A percentile compares a stretch with the other conserved stretches of the same genome.
Evolutionary conservation across 1,284 basidiomycete species (phyloP).

Genomic region (Anthracocystis panici-leucophaei): DNA sequence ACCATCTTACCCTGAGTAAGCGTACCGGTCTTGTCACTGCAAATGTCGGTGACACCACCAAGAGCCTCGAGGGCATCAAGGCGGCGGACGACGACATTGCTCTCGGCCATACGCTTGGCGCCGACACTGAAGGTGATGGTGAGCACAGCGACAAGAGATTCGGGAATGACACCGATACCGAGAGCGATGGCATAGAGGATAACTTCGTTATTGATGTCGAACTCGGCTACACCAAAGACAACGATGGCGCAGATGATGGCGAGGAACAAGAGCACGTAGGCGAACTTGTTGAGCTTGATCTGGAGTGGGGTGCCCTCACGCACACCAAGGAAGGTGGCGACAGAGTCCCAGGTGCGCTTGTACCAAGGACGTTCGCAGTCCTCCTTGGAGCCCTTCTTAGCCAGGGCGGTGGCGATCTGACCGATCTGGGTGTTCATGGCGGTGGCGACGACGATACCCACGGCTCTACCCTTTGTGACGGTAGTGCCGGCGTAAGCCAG

Average conservation of each 20-base stretch:
- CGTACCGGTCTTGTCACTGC: conserved; percentile 66
- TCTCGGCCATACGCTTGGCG: conserved; percentile 64
- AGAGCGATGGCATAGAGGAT: conserved; percentile 71
- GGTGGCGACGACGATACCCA: conserved; percentile 60
- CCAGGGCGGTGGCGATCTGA: conserved; percentile 61
- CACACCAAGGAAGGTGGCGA: conserved; percentile 70
- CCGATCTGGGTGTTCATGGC: conserved; percentile 62
- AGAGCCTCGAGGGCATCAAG: conserved; percentile 65
- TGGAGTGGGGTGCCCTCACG: conserved; percentile 75
- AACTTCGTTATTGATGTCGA: conserved; percentile 70
- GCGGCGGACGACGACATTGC: conserved; percentile 62
- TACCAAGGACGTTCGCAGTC: conserved; percentile 33
- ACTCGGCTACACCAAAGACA: conserved; percentile 73
- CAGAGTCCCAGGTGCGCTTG: conserved; percentile 54
- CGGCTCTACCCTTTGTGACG: conserved; percentile 63
- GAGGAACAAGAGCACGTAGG: conserved; percentile 75
- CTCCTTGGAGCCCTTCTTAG: conserved; percentile 34
- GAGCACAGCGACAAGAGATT: conserved; percentile 71
- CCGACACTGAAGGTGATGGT: conserved; percentile 63
- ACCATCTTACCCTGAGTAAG: conserved; percentile 67
- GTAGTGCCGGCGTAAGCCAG: conserved; percentile 58
- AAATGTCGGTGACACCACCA: conserved; percentile 60
- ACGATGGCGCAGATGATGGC: conserved; percentile 73
- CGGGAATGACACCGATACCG: conserved; percentile 67
- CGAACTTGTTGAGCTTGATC: conserved; percentile 76